phyloP scores from a whole-genome alignment of 169 alveolate species.

The Eimeria brunetti region DNA sequence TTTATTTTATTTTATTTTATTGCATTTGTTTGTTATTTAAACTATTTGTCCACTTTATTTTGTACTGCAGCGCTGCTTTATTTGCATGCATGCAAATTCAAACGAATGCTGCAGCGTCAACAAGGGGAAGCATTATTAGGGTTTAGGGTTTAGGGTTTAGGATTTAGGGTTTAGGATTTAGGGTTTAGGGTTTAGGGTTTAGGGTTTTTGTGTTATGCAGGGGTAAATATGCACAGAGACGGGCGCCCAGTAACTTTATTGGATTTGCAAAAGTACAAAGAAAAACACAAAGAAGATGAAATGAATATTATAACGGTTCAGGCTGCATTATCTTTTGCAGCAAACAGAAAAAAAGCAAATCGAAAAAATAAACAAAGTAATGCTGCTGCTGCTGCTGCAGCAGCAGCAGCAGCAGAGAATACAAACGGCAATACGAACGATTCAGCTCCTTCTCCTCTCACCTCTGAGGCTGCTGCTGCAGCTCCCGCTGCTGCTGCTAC shows the following conservation, averaged over 20 bases:
- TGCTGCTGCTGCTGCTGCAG: neutral
- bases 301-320: neutral
- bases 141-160: neutral
- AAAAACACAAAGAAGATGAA: slow-evolving; percentile 8
- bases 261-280: slow-evolving; percentile 41
- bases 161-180: neutral
- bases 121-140: too few species aligned
- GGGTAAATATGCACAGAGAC: neutral
- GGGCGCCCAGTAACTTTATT: slow-evolving; percentile 14
- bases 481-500: neutral
- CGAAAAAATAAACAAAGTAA: neutral
- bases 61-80: too few species aligned
- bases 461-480: neutral
- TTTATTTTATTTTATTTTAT: too few species aligned
- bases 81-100: too few species aligned
- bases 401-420: neutral
- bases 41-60: too few species aligned
- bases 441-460: neutral
- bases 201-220: neutral
- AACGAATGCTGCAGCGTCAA: too few species aligned
- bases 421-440: neutral
- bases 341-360: neutral
- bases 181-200: slow-evolving; percentile 1
- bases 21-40: too few species aligned
- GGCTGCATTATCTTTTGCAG: neutral